Conservation (phyloP, 2,329 filamentous ascomycete species). For the Colletotrichum sp. region DNA sequence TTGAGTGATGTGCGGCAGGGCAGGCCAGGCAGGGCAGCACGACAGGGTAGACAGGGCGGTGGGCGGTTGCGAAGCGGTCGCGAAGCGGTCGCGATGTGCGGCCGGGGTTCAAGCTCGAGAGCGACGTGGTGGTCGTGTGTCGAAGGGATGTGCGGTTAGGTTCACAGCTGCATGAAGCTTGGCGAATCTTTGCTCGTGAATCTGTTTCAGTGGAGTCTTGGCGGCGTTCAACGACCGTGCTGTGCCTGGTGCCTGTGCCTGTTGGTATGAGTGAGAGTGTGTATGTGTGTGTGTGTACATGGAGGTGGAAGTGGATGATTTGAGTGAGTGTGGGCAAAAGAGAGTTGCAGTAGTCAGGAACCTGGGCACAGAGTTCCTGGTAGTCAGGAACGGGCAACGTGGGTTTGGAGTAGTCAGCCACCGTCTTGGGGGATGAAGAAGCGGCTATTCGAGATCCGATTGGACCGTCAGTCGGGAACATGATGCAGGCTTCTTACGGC, state of each 20-base stretch:
- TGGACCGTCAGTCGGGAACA: conserved; percentile 1
- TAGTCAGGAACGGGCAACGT: neutral
- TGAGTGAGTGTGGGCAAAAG: neutral
- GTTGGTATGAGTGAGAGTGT: neutral
- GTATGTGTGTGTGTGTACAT: neutral
- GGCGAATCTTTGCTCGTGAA: conserved; percentile 17
- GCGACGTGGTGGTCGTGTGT: neutral
- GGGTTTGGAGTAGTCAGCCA: neutral
- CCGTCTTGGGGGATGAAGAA: neutral
- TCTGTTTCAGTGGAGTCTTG: conserved; percentile 19
- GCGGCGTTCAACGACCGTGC: conserved; percentile 8
- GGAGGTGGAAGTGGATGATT: neutral
- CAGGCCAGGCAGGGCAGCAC: neutral
- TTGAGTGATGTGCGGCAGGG: neutral
- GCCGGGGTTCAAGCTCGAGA: neutral
- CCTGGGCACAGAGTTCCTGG: neutral
- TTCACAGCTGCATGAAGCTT: conserved; percentile 18
- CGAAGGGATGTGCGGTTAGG: neutral
- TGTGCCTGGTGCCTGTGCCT: conserved; percentile 8
- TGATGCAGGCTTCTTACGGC: conserved; percentile 14
- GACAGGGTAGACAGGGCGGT: neutral
- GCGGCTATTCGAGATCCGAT: conserved; percentile 8
- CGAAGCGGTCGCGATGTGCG: neutral
- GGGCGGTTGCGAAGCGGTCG: neutral
- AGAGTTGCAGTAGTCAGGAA: neutral